phyloP scores from a whole-genome alignment of 768 basidiomycete genomes.

The Baorangia bicolor region DNA sequence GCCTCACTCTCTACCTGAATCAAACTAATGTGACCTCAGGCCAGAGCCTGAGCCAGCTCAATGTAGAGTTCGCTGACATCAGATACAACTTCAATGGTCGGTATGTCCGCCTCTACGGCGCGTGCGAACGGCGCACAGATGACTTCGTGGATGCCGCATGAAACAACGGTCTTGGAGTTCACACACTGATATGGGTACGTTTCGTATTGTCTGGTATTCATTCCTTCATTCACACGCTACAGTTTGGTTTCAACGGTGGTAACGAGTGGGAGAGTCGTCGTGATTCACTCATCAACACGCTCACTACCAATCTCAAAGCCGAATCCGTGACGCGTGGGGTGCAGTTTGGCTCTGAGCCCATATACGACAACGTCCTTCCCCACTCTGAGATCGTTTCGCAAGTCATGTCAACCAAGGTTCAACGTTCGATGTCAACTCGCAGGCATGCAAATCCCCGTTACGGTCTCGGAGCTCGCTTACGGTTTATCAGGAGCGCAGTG shows the following conservation, averaged over 20 bases:
- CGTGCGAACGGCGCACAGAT: slow-evolving; percentile 45
- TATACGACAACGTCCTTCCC: slow-evolving; percentile 56
- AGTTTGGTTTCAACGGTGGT: slow-evolving; percentile 40
- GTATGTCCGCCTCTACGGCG: slow-evolving; percentile 56
- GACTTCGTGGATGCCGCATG: slow-evolving; percentile 69
- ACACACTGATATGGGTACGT: slow-evolving; percentile 70
- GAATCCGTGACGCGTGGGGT: slow-evolving; percentile 63
- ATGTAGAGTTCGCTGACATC: slow-evolving; percentile 61
- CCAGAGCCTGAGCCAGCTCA: slow-evolving; percentile 51
- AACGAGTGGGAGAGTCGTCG: slow-evolving; percentile 55
- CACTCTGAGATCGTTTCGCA: slow-evolving; percentile 49
- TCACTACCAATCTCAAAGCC: slow-evolving; percentile 60
- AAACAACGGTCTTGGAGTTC: slow-evolving; percentile 65
- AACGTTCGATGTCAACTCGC: too few relatives aligned
- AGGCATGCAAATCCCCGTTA: slow-evolving; percentile 60
- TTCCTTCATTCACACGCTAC: not conserved
- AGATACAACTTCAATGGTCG: slow-evolving; percentile 57
- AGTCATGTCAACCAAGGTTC: slow-evolving; percentile 48
- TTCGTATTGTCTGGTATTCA: not conserved
- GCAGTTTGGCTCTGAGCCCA: slow-evolving; percentile 72
- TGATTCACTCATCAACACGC: slow-evolving; percentile 47
- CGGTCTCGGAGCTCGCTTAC: slow-evolving; percentile 65
- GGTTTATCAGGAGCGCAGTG: slow-evolving; percentile 53
- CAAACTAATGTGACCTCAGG: slow-evolving; percentile 38
- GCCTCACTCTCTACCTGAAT: not conserved